Percentiles rank a stretch among this genome's conserved stretches.
Conservation (phyloP, 2,329 filamentous ascomycete genomes). For the Fusarium sp. region DNA sequence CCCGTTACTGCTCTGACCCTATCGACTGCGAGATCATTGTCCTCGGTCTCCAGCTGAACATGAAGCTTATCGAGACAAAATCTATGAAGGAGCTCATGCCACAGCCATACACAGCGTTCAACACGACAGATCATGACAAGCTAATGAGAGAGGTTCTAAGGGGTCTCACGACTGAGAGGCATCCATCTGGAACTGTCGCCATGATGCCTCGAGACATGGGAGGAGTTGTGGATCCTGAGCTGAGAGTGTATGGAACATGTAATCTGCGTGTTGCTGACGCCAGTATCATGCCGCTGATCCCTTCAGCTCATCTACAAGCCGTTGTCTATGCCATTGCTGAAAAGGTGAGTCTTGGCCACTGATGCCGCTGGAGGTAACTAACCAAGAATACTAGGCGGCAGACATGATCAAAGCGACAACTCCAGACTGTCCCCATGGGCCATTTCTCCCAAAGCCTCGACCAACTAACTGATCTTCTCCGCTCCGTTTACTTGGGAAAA, state of each 20-base stretch:
- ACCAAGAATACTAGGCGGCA: conserved; percentile 5
- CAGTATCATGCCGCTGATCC: conserved; percentile 39
- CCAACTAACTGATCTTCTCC: not conserved
- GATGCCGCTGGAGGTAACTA: not conserved
- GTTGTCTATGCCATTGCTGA: conserved; percentile 49
- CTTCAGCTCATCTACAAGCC: conserved; percentile 42
- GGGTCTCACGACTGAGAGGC: conserved; percentile 9
- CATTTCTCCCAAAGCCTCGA: not conserved
- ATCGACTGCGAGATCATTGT: conserved; percentile 25
- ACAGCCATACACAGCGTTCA: conserved; percentile 1
- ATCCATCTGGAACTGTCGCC: conserved; percentile 12
- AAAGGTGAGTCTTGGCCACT: not conserved
- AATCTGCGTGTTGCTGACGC: conserved; percentile 42
- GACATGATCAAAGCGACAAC: conserved; percentile 16
- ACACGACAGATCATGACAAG: not conserved
- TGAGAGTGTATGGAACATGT: conserved; percentile 41
- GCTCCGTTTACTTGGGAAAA: not conserved
- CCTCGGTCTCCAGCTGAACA: conserved; percentile 22
- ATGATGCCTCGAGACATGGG: conserved; percentile 20
- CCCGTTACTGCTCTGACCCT: conserved; percentile 21
- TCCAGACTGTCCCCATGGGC: not conserved
- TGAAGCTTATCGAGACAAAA: conserved; percentile 9
- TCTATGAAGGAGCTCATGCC: conserved; percentile 18
- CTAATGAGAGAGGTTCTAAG: conserved; percentile 1
- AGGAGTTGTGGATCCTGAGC: conserved; percentile 38